Percentiles rank a stretch among this genome's conserved stretches.
phyloP scores from a whole-genome alignment of 1,284 basidiomycete genomes.

The Pyrrhoderma lamaoense region DNA sequence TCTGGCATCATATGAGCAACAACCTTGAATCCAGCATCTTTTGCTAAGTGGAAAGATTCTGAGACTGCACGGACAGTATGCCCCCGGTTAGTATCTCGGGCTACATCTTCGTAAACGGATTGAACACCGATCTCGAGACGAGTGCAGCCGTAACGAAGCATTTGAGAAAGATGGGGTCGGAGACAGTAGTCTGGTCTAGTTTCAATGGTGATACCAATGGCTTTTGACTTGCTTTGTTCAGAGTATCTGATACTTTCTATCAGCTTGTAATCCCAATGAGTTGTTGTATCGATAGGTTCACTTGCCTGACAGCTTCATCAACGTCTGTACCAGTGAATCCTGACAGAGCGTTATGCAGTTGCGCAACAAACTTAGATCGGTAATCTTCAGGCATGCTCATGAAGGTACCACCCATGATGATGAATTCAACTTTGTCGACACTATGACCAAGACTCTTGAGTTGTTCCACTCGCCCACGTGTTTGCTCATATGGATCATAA shows the following conservation, averaged over 20 bases:
- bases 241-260: constrained; percentile 58
- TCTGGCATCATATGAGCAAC: constrained; percentile 99
- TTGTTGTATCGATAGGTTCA: not conserved
- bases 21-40: constrained; percentile 99
- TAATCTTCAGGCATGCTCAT: constrained; percentile 99
- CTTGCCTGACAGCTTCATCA: constrained; percentile 90
- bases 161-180: constrained; percentile 93
- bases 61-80: constrained; percentile 97
- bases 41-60: constrained; percentile 97
- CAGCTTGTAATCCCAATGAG: not conserved
- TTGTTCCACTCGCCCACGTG: constrained; percentile 91
- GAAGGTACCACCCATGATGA: constrained; percentile 99
- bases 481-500: constrained; percentile 99
- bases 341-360: constrained; percentile 94
- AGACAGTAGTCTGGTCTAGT: constrained; percentile 98
- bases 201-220: constrained; percentile 98
- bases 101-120: constrained; percentile 98
- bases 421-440: constrained; percentile 99
- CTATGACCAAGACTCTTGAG: constrained; percentile 91
- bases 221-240: constrained; percentile 96
- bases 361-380: constrained; percentile 88
- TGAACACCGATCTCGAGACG: constrained; percentile 98
- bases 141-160: constrained; percentile 98
- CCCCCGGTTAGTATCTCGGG: constrained; percentile 94
- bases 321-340: constrained; percentile 91